phyloP scores from a whole-genome alignment of 225 moss, liverwort and hornwort species.

The Polytrichum commune region DNA sequence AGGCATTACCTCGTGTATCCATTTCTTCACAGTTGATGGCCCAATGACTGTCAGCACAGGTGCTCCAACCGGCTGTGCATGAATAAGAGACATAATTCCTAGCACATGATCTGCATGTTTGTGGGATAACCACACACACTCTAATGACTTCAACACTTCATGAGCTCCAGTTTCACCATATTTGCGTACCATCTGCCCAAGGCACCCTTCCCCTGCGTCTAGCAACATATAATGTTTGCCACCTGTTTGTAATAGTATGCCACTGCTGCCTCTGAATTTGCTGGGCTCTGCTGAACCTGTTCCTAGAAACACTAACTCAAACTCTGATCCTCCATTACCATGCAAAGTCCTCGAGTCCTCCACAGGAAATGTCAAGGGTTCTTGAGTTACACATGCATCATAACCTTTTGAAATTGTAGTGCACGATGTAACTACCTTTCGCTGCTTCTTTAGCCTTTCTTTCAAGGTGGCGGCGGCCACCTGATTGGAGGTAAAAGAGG shows the following conservation, averaged over 20 bases:
- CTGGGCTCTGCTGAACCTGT: slow-evolving; percentile 69
- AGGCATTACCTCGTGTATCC: slow-evolving; percentile 41
- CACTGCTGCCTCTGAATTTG: slow-evolving; percentile 63
- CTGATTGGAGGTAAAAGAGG: slow-evolving; percentile 17
- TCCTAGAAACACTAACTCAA: slow-evolving; percentile 50
- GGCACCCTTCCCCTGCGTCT: slow-evolving; percentile 58
- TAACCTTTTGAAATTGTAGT: not conserved
- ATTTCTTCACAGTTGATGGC: slow-evolving; percentile 33
- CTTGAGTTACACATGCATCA: too few relatives aligned
- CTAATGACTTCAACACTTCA: slow-evolving; percentile 31
- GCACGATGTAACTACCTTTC: not conserved
- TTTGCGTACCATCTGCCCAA: slow-evolving; percentile 46
- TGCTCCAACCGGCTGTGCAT: slow-evolving; percentile 17
- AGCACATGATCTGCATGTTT: slow-evolving; percentile 62
- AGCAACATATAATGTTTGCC: slow-evolving; percentile 40
- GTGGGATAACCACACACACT: slow-evolving; percentile 63
- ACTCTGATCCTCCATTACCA: slow-evolving; percentile 21
- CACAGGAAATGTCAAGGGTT: too few relatives aligned
- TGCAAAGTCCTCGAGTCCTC: not conserved
- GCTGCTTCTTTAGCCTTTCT: slow-evolving; percentile 22
- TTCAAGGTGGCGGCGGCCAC: slow-evolving; percentile 29
- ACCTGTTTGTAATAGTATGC: slow-evolving; percentile 49
- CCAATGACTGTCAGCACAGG: slow-evolving; percentile 38
- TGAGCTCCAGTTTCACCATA: slow-evolving; percentile 28
- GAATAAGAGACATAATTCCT: slow-evolving; percentile 43